Evolutionary conservation across 1,284 basidiomycete species (phyloP).

Genomic region (Fistulinella staudtii): DNA sequence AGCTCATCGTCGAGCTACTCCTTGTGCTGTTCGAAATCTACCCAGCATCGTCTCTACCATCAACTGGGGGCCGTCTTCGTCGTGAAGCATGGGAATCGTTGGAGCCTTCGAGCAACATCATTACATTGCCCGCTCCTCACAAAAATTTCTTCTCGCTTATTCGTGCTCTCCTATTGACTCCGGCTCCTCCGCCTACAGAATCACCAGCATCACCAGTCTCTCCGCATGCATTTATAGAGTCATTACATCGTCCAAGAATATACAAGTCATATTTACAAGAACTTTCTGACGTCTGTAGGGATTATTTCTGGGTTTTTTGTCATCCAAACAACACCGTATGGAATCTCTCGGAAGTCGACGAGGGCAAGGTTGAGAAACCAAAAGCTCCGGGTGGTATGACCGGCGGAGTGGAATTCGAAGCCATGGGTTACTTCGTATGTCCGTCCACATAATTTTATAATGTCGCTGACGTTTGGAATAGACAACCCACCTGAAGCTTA

Average conservation of each 20-base stretch:
- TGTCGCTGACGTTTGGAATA: constrained; percentile 34
- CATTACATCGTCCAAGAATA: constrained; percentile 76
- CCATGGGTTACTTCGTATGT: constrained; percentile 90
- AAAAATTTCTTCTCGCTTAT: constrained; percentile 67
- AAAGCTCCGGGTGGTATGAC: constrained; percentile 97
- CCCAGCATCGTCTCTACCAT: constrained; percentile 61
- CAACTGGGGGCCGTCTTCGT: constrained; percentile 38
- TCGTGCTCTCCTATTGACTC: constrained; percentile 66
- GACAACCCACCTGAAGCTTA: constrained; percentile 80
- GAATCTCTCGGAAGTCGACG: constrained; percentile 78
- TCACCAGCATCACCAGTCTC: constrained; percentile 59
- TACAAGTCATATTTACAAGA: constrained; percentile 92
- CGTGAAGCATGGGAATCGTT: constrained; percentile 56
- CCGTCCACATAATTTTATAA: not conserved
- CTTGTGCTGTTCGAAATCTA: constrained; percentile 83
- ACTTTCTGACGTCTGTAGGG: constrained; percentile 83
- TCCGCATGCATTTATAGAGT: constrained; percentile 87
- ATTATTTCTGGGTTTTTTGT: constrained; percentile 99
- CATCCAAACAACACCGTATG: constrained; percentile 92
- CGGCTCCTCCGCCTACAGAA: constrained; percentile 69
- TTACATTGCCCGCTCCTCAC: constrained; percentile 69
- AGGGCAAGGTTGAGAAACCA: constrained; percentile 82
- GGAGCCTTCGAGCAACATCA: constrained; percentile 42
- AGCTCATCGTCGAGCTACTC: too few relatives aligned
- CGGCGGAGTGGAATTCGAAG: constrained; percentile 96